Percentiles rank a stretch among this genome's conserved stretches.
Conservation (phyloP, 2,329 filamentous ascomycete species). For the Nannizziopsis barbatae region DNA sequence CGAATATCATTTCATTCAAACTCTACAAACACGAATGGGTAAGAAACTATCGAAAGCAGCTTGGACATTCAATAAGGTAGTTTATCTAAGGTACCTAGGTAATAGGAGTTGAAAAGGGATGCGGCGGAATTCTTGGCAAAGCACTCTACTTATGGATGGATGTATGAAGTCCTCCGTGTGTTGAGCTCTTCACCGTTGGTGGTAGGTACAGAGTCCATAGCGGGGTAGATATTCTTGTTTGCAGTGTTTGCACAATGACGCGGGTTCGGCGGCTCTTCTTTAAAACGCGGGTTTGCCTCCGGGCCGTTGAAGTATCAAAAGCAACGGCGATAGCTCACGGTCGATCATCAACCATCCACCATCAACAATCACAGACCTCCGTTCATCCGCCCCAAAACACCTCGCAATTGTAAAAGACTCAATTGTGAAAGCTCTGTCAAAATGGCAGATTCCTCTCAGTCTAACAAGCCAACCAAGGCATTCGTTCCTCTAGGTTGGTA, state of each 20-base stretch:
- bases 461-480: conserved; percentile 34
- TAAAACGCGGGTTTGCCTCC: background rate
- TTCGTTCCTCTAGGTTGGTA: conserved; percentile 38
- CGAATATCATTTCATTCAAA: no score
- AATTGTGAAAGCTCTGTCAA: background rate
- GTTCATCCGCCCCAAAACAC: background rate
- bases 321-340: background rate
- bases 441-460: conserved; percentile 29
- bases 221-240: conserved; percentile 6
- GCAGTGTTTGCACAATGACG: conserved; percentile 16
- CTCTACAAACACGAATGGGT: no score
- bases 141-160: no score
- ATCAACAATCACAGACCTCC: background rate
- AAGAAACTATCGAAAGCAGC: no score
- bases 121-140: no score
- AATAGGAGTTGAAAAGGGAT: no score
- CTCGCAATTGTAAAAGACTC: background rate
- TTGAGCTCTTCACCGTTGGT: no score
- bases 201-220: no score
- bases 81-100: no score
- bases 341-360: background rate
- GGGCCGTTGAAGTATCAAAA: background rate
- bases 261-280: conserved; percentile 1
- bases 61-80: no score
- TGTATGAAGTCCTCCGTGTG: no score